phyloP scores from a whole-genome alignment of 2,329 filamentous ascomycete species.

The Nemania diffusa region DNA sequence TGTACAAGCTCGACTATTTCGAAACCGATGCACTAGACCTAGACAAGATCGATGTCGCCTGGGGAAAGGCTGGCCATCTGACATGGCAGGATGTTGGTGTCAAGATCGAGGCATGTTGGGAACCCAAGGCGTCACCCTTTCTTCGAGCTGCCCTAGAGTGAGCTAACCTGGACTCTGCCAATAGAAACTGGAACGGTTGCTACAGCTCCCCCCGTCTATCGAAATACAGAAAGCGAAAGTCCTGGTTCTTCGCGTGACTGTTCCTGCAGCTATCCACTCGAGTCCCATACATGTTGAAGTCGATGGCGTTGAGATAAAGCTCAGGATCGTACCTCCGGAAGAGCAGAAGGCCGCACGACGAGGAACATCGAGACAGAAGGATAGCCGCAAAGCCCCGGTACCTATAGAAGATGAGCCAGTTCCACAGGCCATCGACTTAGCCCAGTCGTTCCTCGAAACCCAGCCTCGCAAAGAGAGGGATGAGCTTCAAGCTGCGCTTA shows the following conservation, averaged over 20 bases:
- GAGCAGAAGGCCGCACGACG: slow-evolving; percentile 48
- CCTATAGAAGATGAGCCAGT: slow-evolving; percentile 55
- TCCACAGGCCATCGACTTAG: slow-evolving; percentile 77
- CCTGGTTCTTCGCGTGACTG: slow-evolving; percentile 78
- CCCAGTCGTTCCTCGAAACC: slow-evolving; percentile 80
- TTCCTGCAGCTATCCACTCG: slow-evolving; percentile 88
- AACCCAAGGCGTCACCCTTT: background rate
- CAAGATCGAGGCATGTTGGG: slow-evolving; percentile 73
- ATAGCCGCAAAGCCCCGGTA: slow-evolving; percentile 38
- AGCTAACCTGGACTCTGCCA: slow-evolving; percentile 44
- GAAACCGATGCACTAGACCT: slow-evolving; percentile 88
- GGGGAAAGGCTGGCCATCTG: slow-evolving; percentile 83
- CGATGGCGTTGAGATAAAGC: slow-evolving; percentile 79
- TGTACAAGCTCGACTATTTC: slow-evolving; percentile 85
- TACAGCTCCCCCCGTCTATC: slow-evolving; percentile 79
- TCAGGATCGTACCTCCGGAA: slow-evolving; percentile 62
- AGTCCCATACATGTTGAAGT: slow-evolving; percentile 85
- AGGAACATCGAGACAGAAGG: slow-evolving; percentile 41
- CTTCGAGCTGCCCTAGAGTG: slow-evolving; percentile 13
- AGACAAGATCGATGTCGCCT: slow-evolving; percentile 83
- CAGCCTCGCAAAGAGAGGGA: slow-evolving; percentile 73
- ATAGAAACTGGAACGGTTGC: slow-evolving; percentile 80
- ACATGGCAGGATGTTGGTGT: slow-evolving; percentile 89
- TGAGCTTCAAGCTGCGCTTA: slow-evolving; percentile 75
- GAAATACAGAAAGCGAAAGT: slow-evolving; percentile 79